A percentile compares a stretch with the other conserved stretches of the same genome.
Conservation (phyloP, 352 stramenopile genomes). For the Globisporangium nunn region DNA sequence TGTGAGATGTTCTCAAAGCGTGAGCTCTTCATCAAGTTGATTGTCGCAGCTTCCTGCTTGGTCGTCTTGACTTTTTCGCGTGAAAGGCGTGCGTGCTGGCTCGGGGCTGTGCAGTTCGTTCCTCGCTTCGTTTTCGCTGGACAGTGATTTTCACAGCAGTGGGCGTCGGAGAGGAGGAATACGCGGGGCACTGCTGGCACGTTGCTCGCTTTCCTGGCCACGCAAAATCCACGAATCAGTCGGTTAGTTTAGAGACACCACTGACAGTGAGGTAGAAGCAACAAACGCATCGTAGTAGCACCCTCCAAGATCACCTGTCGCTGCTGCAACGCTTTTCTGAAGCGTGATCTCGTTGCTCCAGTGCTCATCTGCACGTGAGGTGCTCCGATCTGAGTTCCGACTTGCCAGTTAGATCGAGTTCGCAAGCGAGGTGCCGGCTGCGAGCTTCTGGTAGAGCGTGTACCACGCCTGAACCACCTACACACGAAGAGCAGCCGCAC, state of each 20-base stretch:
- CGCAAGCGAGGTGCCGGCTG: conserved; percentile 15
- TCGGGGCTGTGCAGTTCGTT: background rate
- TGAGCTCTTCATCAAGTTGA: background rate
- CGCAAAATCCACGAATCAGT: too few relatives aligned
- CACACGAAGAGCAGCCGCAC: background rate
- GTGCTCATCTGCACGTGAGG: background rate
- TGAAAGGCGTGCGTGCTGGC: background rate
- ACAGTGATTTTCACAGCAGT: background rate
- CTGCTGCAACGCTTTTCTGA: background rate
- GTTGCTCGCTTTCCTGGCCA: background rate
- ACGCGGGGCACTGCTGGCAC: background rate
- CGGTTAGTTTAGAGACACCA: too few relatives aligned
- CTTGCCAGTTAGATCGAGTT: conserved; percentile 5
- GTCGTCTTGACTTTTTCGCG: background rate
- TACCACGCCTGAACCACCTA: conserved; percentile 35
- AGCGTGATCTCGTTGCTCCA: background rate
- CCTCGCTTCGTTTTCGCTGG: background rate
- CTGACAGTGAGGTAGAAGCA: too few relatives aligned
- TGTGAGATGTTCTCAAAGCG: too few relatives aligned
- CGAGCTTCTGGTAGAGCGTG: conserved; percentile 25
- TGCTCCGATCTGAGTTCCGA: background rate
- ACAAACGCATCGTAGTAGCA: background rate
- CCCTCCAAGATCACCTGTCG: background rate
- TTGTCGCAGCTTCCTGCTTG: background rate
- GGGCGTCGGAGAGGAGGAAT: background rate